Evolutionary conservation across 768 basidiomycete species (phyloP).

Genomic region (Pleurotus tuoliensis): DNA sequence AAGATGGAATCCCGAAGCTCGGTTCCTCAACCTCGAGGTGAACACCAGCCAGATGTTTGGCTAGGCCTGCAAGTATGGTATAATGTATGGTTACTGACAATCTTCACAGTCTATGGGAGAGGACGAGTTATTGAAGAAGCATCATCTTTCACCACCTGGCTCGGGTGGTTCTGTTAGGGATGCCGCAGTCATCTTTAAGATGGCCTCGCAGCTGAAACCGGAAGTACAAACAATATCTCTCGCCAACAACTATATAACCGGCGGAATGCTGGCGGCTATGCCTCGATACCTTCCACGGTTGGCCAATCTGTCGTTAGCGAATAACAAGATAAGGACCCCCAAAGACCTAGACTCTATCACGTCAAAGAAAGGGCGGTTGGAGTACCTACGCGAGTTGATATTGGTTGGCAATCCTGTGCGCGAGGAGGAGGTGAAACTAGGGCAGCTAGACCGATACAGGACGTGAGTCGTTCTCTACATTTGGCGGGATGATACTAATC

Average conservation of each 20-base stretch:
- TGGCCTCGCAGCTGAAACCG: slow-evolving; percentile 76
- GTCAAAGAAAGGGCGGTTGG: slow-evolving; percentile 53
- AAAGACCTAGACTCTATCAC: slow-evolving; percentile 69
- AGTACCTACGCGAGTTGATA: slow-evolving; percentile 67
- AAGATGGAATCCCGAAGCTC: slow-evolving; percentile 65
- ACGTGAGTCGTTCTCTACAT: slow-evolving; percentile 39
- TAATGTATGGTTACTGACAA: slow-evolving; percentile 1
- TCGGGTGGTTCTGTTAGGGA: slow-evolving; percentile 58
- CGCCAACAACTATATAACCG: slow-evolving; percentile 65
- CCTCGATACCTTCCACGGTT: slow-evolving; percentile 74
- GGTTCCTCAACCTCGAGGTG: slow-evolving; percentile 82
- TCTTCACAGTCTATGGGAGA: slow-evolving; percentile 64
- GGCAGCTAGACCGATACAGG: slow-evolving; percentile 61
- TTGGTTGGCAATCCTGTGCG: slow-evolving; percentile 74
- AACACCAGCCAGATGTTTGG: slow-evolving; percentile 22
- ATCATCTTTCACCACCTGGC: slow-evolving; percentile 71
- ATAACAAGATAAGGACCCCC: slow-evolving; percentile 66
- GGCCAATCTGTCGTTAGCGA: slow-evolving; percentile 75
- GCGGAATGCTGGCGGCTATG: slow-evolving; percentile 57
- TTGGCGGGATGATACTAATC: too few species aligned
- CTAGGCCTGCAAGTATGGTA: neutral
- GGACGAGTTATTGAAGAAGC: slow-evolving; percentile 71
- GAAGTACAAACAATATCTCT: slow-evolving; percentile 79
- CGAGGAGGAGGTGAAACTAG: slow-evolving; percentile 52
- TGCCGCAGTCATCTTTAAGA: slow-evolving; percentile 84